phyloP scores from a whole-genome alignment of 305 asterid species.

The Coffea humblotiana region DNA sequence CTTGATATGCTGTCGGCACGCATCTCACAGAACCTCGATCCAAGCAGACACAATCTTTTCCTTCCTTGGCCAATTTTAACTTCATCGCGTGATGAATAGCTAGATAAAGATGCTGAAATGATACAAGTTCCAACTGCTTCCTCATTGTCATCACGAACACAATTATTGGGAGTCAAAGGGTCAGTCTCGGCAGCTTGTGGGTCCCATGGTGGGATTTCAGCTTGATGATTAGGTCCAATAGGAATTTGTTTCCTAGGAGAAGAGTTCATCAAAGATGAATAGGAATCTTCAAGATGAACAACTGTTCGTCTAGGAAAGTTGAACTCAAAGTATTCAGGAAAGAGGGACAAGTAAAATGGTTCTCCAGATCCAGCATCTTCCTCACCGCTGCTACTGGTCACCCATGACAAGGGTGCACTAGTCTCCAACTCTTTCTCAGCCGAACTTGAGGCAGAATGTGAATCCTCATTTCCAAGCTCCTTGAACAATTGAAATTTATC shows the following conservation, averaged over 20 bases:
- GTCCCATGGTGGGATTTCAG: conserved; percentile 60
- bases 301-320: conserved; percentile 38
- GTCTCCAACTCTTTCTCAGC: conserved; percentile 29
- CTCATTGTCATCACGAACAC: conserved; percentile 25
- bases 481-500: conserved; percentile 12
- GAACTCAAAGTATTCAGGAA: conserved; percentile 33
- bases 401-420: conserved; percentile 38
- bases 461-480: conserved; percentile 12
- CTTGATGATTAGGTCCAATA: conserved; percentile 63
- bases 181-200: conserved; percentile 20
- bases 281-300: conserved; percentile 37
- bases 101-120: conserved; percentile 29
- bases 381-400: conserved; percentile 53
- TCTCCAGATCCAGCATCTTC: conserved; percentile 42
- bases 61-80: conserved; percentile 44
- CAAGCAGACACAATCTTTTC: conserved; percentile 47
- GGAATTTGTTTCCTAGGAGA: conserved; percentile 60
- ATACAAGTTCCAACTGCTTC: conserved; percentile 42
- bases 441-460: conserved; percentile 10
- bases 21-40: conserved; percentile 74
- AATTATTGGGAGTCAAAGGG: conserved; percentile 14
- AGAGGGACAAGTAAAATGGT: conserved; percentile 25
- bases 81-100: conserved; percentile 23
- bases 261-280: conserved; percentile 33
- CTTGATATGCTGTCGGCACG: conserved; percentile 58